phyloP scores from a whole-genome alignment of 2,329 filamentous ascomycete genomes.

The Incumbomyces lentus region DNA sequence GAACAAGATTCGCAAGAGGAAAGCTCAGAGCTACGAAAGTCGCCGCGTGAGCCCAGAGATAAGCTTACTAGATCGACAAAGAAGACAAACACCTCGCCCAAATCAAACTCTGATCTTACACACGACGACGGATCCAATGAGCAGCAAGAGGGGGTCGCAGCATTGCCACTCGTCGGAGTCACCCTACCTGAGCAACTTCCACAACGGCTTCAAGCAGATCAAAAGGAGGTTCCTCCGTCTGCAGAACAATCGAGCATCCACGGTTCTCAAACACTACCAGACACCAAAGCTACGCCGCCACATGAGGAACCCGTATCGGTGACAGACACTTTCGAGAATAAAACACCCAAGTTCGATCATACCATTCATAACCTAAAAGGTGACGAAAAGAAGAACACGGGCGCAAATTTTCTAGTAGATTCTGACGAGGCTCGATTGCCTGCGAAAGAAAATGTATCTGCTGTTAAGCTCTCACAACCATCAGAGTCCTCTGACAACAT shows the following conservation, averaged over 20 bases:
- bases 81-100: not conserved
- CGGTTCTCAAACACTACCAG: too few relatives aligned
- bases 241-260: too few relatives aligned
- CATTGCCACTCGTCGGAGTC: too few relatives aligned
- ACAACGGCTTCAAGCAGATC: too few relatives aligned
- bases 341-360: constrained; percentile 22
- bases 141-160: too few relatives aligned
- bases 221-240: too few relatives aligned
- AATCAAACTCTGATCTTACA: too few relatives aligned
- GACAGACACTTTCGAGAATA: constrained; percentile 9
- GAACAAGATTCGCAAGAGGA: not conserved
- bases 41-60: not conserved
- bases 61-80: not conserved
- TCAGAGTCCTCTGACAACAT: not conserved
- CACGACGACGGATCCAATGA: too few relatives aligned
- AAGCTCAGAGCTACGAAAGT: not conserved
- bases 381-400: constrained; percentile 1
- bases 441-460: constrained; percentile 11
- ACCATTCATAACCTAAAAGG: constrained; percentile 14
- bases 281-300: too few relatives aligned
- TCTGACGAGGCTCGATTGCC: constrained; percentile 23
- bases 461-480: not conserved
- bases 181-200: too few relatives aligned
- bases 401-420: constrained; percentile 24
- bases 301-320: too few relatives aligned